Conservation (phyloP, 2,329 filamentous ascomycete genomes). For the Talaromyces pinophilus region DNA sequence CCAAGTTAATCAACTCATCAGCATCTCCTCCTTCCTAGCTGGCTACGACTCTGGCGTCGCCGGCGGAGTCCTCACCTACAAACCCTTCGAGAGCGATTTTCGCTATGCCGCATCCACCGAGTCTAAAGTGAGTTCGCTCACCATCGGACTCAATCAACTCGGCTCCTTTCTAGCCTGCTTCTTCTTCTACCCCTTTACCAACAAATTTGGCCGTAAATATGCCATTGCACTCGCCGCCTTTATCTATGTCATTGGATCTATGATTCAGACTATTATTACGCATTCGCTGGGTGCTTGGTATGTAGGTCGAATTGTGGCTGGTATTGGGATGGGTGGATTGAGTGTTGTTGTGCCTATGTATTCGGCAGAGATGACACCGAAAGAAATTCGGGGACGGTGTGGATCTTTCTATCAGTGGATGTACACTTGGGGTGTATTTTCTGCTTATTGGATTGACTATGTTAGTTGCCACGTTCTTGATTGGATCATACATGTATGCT, state of each 20-base stretch:
- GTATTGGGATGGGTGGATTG: slow-evolving; percentile 48
- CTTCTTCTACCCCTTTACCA: too few relatives aligned
- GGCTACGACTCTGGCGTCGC: too few relatives aligned
- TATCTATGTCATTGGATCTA: slow-evolving; percentile 45
- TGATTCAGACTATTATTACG: slow-evolving; percentile 50
- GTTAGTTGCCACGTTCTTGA: slow-evolving; percentile 25
- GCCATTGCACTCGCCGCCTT: slow-evolving; percentile 25
- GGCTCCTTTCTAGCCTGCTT: too few relatives aligned
- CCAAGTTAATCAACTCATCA: too few relatives aligned
- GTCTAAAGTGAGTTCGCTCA: too few relatives aligned
- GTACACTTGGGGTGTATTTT: slow-evolving; percentile 50
- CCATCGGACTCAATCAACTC: too few relatives aligned
- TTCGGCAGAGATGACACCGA: slow-evolving; percentile 43
- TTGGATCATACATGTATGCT: not conserved
- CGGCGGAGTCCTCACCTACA: too few relatives aligned
- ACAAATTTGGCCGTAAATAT: too few relatives aligned
- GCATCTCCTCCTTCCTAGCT: too few relatives aligned
- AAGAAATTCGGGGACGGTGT: slow-evolving; percentile 48
- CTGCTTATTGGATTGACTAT: slow-evolving; percentile 54
- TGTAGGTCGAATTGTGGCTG: slow-evolving; percentile 48
- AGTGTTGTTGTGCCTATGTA: slow-evolving; percentile 43
- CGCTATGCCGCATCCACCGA: too few relatives aligned
- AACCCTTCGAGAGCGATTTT: too few relatives aligned
- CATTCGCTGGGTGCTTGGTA: slow-evolving; percentile 47
- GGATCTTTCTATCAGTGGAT: slow-evolving; percentile 54